Evolutionary conservation across 2,329 filamentous ascomycete species (phyloP).

Genomic region (Endoconidiophora laricicola): DNA sequence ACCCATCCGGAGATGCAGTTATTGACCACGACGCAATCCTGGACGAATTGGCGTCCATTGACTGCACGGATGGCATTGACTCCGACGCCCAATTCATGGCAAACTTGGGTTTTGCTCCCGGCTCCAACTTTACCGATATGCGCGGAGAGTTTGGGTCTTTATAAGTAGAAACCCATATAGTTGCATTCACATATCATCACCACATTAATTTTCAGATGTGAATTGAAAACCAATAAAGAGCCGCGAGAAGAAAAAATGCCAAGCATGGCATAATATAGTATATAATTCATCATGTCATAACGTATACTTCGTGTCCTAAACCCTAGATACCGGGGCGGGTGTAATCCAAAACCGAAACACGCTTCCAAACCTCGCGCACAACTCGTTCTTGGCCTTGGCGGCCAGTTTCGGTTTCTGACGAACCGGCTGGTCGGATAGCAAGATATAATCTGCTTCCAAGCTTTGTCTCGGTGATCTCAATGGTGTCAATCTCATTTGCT

Average conservation of each 20-base stretch:
- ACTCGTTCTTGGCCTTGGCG: slow-evolving; percentile 52
- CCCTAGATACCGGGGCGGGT: slow-evolving; percentile 22
- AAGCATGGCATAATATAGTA: not conserved
- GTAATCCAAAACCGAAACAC: slow-evolving; percentile 51
- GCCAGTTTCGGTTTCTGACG: slow-evolving; percentile 42
- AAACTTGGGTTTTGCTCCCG: slow-evolving; percentile 48
- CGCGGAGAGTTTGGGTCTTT: slow-evolving; percentile 22
- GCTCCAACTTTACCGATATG: slow-evolving; percentile 41
- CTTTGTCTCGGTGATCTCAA: slow-evolving; percentile 36
- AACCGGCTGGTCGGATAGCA: slow-evolving; percentile 51
- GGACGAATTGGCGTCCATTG: slow-evolving; percentile 34
- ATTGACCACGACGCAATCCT: slow-evolving; percentile 36
- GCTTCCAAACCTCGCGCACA: slow-evolving; percentile 55
- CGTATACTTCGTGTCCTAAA: not conserved
- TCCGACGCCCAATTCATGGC: slow-evolving; percentile 48
- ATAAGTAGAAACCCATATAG: slow-evolving; percentile 8
- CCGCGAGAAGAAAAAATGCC: not conserved
- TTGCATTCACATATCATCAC: not conserved
- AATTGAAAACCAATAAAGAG: not conserved
- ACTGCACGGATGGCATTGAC: slow-evolving; percentile 31
- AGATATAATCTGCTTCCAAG: slow-evolving; percentile 55
- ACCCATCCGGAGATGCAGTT: not conserved
- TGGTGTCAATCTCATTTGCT: slow-evolving; percentile 32
- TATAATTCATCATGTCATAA: not conserved
- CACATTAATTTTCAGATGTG: not conserved